Evolutionary conservation across 352 stramenopile species (phyloP).

Genomic region (Pythium volutum): DNA sequence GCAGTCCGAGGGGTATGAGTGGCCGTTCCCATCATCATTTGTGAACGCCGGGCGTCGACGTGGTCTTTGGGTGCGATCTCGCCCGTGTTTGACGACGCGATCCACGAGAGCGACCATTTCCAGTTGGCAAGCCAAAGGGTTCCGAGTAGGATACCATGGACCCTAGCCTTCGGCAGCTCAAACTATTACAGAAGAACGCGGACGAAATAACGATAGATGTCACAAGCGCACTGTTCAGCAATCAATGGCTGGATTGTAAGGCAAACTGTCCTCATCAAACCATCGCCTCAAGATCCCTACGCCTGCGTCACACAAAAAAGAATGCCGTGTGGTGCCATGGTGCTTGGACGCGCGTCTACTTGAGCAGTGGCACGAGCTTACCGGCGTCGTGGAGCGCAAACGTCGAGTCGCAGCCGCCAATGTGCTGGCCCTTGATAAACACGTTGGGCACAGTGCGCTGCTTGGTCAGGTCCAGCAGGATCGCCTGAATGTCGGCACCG

Average conservation of each 20-base stretch:
- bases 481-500: slow-evolving; percentile 88
- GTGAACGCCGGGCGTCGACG: slow-evolving; percentile 85
- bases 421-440: slow-evolving; percentile 96
- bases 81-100: slow-evolving; percentile 93
- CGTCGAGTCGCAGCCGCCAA: slow-evolving; percentile 92
- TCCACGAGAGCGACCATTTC: slow-evolving; percentile 86
- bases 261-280: no score
- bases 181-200: no score
- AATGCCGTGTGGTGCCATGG: neutral
- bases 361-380: slow-evolving; percentile 52
- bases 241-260: no score
- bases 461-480: slow-evolving; percentile 90
- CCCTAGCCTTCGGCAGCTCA: no score
- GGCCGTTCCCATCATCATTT: no score
- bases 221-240: no score
- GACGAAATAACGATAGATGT: no score
- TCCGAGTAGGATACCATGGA: no score
- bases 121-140: no score
- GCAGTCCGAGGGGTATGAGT: no score
- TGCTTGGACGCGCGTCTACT: slow-evolving; percentile 28
- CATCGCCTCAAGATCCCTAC: no score
- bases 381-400: slow-evolving; percentile 49
- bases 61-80: slow-evolving; percentile 94
- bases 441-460: slow-evolving; percentile 98
- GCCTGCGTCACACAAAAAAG: no score